Evolutionary conservation across 106 monocot genomes (phyloP).

Genomic region (Iris macrosiphon): DNA sequence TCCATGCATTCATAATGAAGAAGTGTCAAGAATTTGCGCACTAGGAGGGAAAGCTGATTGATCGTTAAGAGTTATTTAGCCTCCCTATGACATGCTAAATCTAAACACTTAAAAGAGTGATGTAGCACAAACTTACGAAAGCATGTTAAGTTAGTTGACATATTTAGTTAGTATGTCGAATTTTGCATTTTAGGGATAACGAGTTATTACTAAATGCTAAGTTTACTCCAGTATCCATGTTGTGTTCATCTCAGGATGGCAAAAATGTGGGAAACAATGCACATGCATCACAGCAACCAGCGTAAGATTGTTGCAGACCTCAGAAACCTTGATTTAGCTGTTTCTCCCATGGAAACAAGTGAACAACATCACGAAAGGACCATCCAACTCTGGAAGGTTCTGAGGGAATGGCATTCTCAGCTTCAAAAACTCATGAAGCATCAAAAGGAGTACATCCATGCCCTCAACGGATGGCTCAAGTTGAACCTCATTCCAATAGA

Average conservation of each 20-base stretch:
- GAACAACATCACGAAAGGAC: slow-evolving; percentile 41
- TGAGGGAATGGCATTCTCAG: slow-evolving; percentile 41
- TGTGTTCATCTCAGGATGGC: slow-evolving; percentile 50
- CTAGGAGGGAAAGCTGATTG: too few species aligned
- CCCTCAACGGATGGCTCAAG: slow-evolving; percentile 62
- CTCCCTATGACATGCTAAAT: too few species aligned
- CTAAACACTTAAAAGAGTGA: too few species aligned
- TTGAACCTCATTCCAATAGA: slow-evolving; percentile 68
- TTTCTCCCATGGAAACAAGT: slow-evolving; percentile 48
- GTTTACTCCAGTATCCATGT: too few species aligned
- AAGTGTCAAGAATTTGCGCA: too few species aligned
- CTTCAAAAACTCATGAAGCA: slow-evolving; percentile 53
- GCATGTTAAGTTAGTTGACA: too few species aligned
- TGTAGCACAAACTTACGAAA: too few species aligned
- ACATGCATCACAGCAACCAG: slow-evolving; percentile 44
- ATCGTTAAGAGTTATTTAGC: too few species aligned
- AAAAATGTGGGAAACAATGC: slow-evolving; percentile 82
- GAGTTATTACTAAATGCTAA: too few species aligned
- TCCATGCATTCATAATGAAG: too few species aligned
- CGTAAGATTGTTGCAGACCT: slow-evolving; percentile 29
- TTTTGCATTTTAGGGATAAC: too few species aligned
- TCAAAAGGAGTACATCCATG: slow-evolving; percentile 62
- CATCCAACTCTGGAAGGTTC: slow-evolving; percentile 31
- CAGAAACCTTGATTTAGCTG: slow-evolving; percentile 30
- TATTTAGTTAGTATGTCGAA: too few species aligned